These are phyloP conservation scores for Neofusicoccum cordaticola DNA, from an alignment of 2,329 filamentous ascomycete genomes.

Conservation along the genomic window DNA sequence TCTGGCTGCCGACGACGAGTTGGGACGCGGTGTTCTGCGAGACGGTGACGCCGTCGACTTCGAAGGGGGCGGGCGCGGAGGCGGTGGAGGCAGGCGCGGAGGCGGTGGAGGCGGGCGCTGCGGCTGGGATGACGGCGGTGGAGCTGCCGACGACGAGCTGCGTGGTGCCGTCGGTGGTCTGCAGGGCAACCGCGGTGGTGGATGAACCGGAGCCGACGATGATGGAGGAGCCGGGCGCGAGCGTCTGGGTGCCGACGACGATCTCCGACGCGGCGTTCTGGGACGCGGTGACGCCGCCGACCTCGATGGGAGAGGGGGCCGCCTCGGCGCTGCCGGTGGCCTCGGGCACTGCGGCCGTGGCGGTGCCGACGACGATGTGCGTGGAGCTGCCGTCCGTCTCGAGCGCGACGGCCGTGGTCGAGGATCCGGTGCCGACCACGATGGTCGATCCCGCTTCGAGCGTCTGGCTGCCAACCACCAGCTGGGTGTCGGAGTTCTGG, in stretches of 20 bases:
- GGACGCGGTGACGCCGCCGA: background rate
- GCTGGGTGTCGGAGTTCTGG: background rate
- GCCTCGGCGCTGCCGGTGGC: background rate
- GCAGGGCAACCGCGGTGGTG: background rate
- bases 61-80: background rate
- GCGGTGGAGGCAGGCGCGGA: background rate
- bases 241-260: background rate
- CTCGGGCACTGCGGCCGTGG: background rate
- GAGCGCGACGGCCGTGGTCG: background rate
- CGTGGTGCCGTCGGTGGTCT: background rate
- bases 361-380: background rate
- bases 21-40: background rate
- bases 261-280: background rate
- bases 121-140: background rate
- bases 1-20: background rate
- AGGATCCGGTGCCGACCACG: constrained; percentile 1
- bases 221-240: background rate
- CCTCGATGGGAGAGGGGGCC: background rate
- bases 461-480: background rate
- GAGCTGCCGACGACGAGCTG: background rate
- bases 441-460: constrained; percentile 25
- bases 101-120: background rate
- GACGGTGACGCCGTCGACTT: background rate
- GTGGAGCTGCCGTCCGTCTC: background rate
- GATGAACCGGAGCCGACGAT: background rate